phyloP scores from a whole-genome alignment of 164 flowering plant genomes.

The Aristolochia fimbriata region DNA sequence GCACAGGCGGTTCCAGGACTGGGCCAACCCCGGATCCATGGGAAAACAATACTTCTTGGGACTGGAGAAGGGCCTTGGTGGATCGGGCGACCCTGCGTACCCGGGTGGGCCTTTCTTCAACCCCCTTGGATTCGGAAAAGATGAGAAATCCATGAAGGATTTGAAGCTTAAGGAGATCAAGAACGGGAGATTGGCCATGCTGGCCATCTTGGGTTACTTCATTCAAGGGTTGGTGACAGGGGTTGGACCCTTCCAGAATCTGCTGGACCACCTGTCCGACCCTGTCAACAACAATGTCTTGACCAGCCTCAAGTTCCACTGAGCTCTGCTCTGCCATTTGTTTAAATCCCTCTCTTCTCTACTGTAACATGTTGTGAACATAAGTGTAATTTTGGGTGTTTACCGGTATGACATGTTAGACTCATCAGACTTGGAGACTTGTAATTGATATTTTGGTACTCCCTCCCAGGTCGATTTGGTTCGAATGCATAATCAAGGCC shows the following conservation, averaged over 20 bases:
- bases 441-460: neutral
- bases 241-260: slow-evolving; percentile 89
- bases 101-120: slow-evolving; percentile 58
- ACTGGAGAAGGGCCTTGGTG: slow-evolving; percentile 54
- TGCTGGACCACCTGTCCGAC: slow-evolving; percentile 89
- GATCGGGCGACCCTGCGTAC: slow-evolving; percentile 41
- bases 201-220: slow-evolving; percentile 86
- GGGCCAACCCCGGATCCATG: slow-evolving; percentile 71
- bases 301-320: slow-evolving; percentile 91
- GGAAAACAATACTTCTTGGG: slow-evolving; percentile 77
- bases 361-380: slow-evolving; percentile 2
- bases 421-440: slow-evolving; percentile 1
- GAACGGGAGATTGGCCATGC: slow-evolving; percentile 96
- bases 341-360: neutral
- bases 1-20: slow-evolving; percentile 85
- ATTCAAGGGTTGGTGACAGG: slow-evolving; percentile 80
- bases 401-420: neutral
- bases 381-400: slow-evolving; percentile 1
- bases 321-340: slow-evolving; percentile 1
- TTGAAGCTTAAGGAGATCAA: slow-evolving; percentile 89
- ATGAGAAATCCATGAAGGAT: slow-evolving; percentile 84
- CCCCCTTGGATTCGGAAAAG: slow-evolving; percentile 85
- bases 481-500: too few species aligned
- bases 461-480: neutral
- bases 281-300: slow-evolving; percentile 88